Evolutionary conservation across 768 basidiomycete species (phyloP).

Genomic region (Xerocomellus dryophilus): DNA sequence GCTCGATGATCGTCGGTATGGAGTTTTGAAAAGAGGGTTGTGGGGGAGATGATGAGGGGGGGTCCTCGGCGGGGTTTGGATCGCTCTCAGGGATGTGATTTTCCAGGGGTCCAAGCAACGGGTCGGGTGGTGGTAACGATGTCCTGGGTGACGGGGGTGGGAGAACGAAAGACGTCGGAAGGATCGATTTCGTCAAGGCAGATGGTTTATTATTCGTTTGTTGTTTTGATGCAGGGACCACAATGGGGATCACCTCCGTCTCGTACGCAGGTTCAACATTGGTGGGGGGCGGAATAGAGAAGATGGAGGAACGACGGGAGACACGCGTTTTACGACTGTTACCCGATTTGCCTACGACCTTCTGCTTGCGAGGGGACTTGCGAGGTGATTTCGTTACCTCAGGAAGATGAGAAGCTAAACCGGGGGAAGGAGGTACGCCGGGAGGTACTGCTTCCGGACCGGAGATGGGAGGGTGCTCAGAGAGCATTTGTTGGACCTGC

Average conservation of each 20-base stretch:
- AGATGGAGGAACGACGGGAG: slow-evolving; percentile 46
- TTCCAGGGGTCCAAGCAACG: slow-evolving; percentile 31
- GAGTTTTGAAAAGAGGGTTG: slow-evolving; percentile 7
- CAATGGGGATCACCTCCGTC: slow-evolving; percentile 46
- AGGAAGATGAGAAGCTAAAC: slow-evolving; percentile 25
- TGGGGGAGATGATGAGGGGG: not conserved
- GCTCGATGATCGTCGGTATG: slow-evolving; percentile 23
- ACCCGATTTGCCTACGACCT: slow-evolving; percentile 47
- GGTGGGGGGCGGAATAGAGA: slow-evolving; percentile 35
- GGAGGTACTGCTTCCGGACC: slow-evolving; percentile 24
- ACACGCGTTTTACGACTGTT: slow-evolving; percentile 43
- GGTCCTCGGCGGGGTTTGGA: not conserved
- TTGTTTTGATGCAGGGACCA: slow-evolving; percentile 30
- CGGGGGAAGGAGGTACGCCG: slow-evolving; percentile 12
- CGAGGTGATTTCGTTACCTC: slow-evolving; percentile 41
- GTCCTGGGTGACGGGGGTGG: slow-evolving; percentile 76
- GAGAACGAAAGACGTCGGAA: slow-evolving; percentile 71
- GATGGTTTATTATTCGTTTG: slow-evolving; percentile 13
- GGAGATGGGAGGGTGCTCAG: slow-evolving; percentile 48
- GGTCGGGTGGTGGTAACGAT: slow-evolving; percentile 47
- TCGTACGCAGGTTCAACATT: slow-evolving; percentile 46
- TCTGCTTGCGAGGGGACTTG: slow-evolving; percentile 44
- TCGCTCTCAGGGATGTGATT: slow-evolving; percentile 18
- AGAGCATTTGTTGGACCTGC: slow-evolving; percentile 62
- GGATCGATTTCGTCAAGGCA: slow-evolving; percentile 43